Evolutionary conservation across 345 rosid genomes (phyloP).

Genomic region (Aquilaria yunnanensis): DNA sequence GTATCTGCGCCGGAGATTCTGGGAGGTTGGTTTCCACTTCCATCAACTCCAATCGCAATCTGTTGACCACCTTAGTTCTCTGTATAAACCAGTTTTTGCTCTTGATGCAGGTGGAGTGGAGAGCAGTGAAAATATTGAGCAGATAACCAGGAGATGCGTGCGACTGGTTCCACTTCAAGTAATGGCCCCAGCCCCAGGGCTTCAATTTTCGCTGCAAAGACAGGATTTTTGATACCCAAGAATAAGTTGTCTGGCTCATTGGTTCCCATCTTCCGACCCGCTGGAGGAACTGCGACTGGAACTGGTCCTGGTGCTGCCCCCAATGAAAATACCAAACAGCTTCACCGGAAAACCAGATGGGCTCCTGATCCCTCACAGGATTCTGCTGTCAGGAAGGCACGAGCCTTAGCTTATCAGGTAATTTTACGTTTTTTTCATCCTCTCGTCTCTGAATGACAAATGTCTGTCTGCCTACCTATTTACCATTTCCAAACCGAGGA

Average conservation of each 20-base stretch:
- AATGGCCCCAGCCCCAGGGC: constrained; percentile 35
- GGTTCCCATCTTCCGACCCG: constrained; percentile 46
- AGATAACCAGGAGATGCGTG: no score
- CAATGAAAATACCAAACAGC: constrained; percentile 36
- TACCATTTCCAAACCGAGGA: neutral
- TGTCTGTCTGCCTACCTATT: neutral
- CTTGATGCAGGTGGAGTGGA: no score
- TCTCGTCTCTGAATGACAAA: neutral
- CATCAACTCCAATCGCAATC: no score
- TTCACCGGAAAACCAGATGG: constrained; percentile 83
- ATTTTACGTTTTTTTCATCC: constrained; percentile 5
- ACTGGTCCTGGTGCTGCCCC: constrained; percentile 21
- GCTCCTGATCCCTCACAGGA: constrained; percentile 69
- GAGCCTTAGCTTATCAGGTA: constrained; percentile 90
- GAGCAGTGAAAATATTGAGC: no score
- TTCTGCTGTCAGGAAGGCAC: constrained; percentile 46
- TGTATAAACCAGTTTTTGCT: no score
- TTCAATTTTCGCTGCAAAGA: constrained; percentile 68
- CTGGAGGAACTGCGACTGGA: constrained; percentile 41
- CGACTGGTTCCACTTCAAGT: constrained; percentile 25
- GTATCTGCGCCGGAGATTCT: no score
- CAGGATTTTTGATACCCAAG: constrained; percentile 91
- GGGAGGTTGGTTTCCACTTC: no score
- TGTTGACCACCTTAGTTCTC: no score
- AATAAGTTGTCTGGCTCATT: constrained; percentile 84